Evolutionary conservation across 2,329 filamentous ascomycete species (phyloP), one percentile per base, ranked within the genome.

Genomic region (Nothophaeocryptopus gaeumannii): DNA sequence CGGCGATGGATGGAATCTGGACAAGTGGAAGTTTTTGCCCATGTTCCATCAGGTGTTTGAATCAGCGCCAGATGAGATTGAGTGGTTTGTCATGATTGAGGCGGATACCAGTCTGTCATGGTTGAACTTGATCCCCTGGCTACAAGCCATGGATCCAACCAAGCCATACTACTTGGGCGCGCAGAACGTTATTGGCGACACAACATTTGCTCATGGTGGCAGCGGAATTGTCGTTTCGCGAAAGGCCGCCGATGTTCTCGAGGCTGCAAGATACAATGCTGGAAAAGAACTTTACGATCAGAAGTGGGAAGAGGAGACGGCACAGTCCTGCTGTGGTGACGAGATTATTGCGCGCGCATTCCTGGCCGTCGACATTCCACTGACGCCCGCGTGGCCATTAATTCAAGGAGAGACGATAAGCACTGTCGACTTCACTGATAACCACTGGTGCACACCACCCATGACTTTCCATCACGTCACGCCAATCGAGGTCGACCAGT

Each of bases 1-100:
- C 15, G 53, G 54, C 35, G 53, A 68, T 63, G 77, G 77, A 2
- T 80, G 78, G 78, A 72, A 66, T 20, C 69, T 81, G 39, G 78
- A 81, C 64, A 78, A 78, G 60, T 81, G 75, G 71, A 81, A 81
- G 62, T 81, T 81, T 54, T 60, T 81, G 29, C 76, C 78, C 35
- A 78, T 79, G 72, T 67, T 81, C 4, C 75, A 79, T 50, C 66
- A 73, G 26, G 74, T 77, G 1, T 78, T 77, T 66, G 64, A 69
- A 26, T 63, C 67, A 46, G 75, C 74, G 30, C 73, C 73, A 2
- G 52, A 62, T 12, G 64, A 72, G n/a, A 73, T 74, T 39, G 69
- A 76, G 32, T 81, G 79, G 73, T 81, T 78, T 56, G 72, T 81
- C 45, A 79, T 80, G 61, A 74, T 78, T 39, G 78, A 81, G 56